Base-by-base conservation (phyloP, 495 filamentous ascomycete species). In the Penicillium mononematosum region DNA sequence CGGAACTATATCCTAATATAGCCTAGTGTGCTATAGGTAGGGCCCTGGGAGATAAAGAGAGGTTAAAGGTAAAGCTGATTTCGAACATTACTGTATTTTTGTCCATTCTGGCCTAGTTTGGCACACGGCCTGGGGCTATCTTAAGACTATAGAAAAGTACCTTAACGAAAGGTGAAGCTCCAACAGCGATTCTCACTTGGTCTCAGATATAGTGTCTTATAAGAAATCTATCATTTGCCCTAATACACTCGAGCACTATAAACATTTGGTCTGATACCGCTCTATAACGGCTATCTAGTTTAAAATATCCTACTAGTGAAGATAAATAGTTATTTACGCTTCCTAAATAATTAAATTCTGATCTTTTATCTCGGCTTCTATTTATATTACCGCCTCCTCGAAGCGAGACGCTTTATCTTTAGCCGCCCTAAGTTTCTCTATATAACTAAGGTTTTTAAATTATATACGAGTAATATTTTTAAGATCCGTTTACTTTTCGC, bases 231-330 rank as follows among this genome's bases (percentile, higher is more conserved):
- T 53, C n/a, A 44, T 44, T 53, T 53, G 24, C 14, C 50, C 38
- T 31, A 53, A 29, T 29, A 45, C 8, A 31, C 44, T 42, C 11
- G 20, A 53, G 39, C 24, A 53, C 27, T 53, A 16, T 0, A 44
- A 42, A 42, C 24, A 53, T 44, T 42, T 53, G 7, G 39, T 39
- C 50, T 53, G 16, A 53, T 53, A 53, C 50, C 38, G 45, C 24
- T 53, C 38, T 3, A 39, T 5, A 53, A 53, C 20, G 11, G 39
- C 50, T 5, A 42, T 53, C 50, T 7, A 53, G 17, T 53, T 31
- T 16, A 27, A 44, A 12, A 53, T 53, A 3, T 53, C 50, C 39
- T 53, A 8, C 19, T 53, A 5, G 27, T 53, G 16, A 53, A 53
- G 34, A 44, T 53, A 4, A 31, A 53, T 53, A 3, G 50, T 53